A percentile compares a stretch with the other conserved stretches of the same genome.
Conservation (phyloP, 73 alveolate species). For the Paramecium primaurelia region DNA sequence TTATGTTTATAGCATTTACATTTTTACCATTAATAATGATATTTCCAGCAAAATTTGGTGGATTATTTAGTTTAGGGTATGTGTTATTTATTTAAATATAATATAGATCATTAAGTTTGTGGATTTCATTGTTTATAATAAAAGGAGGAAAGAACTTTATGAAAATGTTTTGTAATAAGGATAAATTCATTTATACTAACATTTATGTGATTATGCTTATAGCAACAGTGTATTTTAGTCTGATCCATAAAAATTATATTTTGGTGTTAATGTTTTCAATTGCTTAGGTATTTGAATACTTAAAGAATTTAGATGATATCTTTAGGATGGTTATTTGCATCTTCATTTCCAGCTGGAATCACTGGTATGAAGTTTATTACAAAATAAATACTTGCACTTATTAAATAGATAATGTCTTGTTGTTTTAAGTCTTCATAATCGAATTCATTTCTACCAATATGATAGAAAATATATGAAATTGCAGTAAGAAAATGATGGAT, state of each 20-base stretch:
- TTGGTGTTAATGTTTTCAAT: conserved; percentile 41
- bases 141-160: conserved; percentile 47
- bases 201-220: conserved; percentile 23
- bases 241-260: background rate
- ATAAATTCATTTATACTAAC: conserved; percentile 10
- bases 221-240: conserved; percentile 24
- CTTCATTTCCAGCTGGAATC: conserved; percentile 59
- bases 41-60: conserved; percentile 60
- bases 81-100: background rate
- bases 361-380: conserved; percentile 58
- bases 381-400: conserved; percentile 6
- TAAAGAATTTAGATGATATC: conserved; percentile 26
- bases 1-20: conserved; percentile 16
- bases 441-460: background rate
- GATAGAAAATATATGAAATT: background rate
- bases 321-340: conserved; percentile 45
- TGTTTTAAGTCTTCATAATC: background rate
- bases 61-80: conserved; percentile 50
- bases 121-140: conserved; percentile 5
- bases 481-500: background rate
- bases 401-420: background rate
- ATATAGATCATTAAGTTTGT: conserved; percentile 20
- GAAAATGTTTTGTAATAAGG: conserved; percentile 21
- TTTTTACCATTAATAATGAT: conserved; percentile 47
- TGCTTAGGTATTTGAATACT: conserved; percentile 8